phyloP scores from a whole-genome alignment of 805 yeast species.

The Pichia eremophila region DNA sequence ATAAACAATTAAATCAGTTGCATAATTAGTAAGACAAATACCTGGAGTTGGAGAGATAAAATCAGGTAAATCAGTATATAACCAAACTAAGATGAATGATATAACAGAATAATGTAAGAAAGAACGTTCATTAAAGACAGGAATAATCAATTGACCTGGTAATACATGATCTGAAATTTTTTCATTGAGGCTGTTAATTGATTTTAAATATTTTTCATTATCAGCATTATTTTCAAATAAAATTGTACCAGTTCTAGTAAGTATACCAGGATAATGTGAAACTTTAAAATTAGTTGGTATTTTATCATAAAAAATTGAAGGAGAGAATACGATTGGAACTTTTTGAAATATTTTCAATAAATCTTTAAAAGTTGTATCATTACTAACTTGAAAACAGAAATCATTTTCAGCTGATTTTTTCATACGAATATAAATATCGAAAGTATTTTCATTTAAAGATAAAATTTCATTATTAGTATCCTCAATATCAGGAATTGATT shows the following conservation, averaged over 20 bases:
- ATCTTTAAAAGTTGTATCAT: slow-evolving; percentile 48
- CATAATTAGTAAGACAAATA: slow-evolving; percentile 59
- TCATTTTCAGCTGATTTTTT: slow-evolving; percentile 81
- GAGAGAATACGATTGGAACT: slow-evolving; percentile 70
- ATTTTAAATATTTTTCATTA: slow-evolving; percentile 33
- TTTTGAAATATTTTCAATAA: slow-evolving; percentile 52
- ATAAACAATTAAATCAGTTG: slow-evolving; percentile 26
- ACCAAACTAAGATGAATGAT: slow-evolving; percentile 52
- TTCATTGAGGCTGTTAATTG: slow-evolving; percentile 38
- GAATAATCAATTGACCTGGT: slow-evolving; percentile 87
- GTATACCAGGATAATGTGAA: slow-evolving; percentile 62
- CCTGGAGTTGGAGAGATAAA: slow-evolving; percentile 89
- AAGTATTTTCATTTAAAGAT: not conserved
- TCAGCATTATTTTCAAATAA: slow-evolving; percentile 56
- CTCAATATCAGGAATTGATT: no score
- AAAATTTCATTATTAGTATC: no score
- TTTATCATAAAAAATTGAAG: slow-evolving; percentile 61
- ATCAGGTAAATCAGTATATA: slow-evolving; percentile 91
- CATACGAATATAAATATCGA: slow-evolving; percentile 65
- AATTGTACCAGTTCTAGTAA: slow-evolving; percentile 77
- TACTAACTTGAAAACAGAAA: slow-evolving; percentile 72
- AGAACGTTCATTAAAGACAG: slow-evolving; percentile 51
- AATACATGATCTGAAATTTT: slow-evolving; percentile 52
- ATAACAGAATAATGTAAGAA: slow-evolving; percentile 32
- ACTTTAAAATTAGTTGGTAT: slow-evolving; percentile 58